A percentile compares a stretch with the other conserved stretches of the same genome.
Evolutionary conservation across 768 basidiomycete species (phyloP).

Genomic region (Podaxis sp.): DNA sequence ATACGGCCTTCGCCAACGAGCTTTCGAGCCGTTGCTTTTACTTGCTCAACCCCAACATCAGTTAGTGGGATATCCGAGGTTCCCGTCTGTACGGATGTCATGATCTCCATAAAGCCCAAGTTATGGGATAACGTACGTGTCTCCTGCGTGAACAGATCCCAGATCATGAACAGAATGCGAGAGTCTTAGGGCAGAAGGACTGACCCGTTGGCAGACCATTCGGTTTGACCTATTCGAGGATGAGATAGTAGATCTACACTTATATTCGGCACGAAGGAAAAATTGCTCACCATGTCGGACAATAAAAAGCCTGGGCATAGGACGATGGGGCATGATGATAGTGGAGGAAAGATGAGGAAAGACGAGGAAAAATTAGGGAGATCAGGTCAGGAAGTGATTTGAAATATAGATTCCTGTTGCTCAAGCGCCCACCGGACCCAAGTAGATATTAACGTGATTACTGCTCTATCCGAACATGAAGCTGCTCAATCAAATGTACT

Average conservation of each 20-base stretch:
- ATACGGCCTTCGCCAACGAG: constrained; percentile 79
- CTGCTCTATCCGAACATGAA: not conserved
- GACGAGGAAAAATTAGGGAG: not conserved
- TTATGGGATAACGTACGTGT: constrained; percentile 46
- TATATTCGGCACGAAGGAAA: not conserved
- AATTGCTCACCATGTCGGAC: constrained; percentile 66
- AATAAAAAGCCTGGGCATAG: constrained; percentile 75
- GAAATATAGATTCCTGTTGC: not conserved
- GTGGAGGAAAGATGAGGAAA: not conserved
- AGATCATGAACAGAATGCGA: not conserved
- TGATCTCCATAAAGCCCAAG: constrained; percentile 7
- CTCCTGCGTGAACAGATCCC: constrained; percentile 39
- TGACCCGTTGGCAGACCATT: constrained; percentile 88
- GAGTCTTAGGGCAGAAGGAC: constrained; percentile 20
- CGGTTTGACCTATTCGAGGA: constrained; percentile 72
- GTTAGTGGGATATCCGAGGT: constrained; percentile 88
- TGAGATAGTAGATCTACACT: not conserved
- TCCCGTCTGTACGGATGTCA: constrained; percentile 62
- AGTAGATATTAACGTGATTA: not conserved
- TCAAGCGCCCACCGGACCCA: constrained; percentile 9
- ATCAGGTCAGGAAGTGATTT: not conserved
- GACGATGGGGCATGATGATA: constrained; percentile 36
- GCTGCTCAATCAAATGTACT: not conserved
- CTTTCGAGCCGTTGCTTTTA: constrained; percentile 58
- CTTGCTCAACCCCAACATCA: constrained; percentile 65